Evolutionary conservation across 148 eudicot species (phyloP).

Genomic region (Arctostaphylos glauca): DNA sequence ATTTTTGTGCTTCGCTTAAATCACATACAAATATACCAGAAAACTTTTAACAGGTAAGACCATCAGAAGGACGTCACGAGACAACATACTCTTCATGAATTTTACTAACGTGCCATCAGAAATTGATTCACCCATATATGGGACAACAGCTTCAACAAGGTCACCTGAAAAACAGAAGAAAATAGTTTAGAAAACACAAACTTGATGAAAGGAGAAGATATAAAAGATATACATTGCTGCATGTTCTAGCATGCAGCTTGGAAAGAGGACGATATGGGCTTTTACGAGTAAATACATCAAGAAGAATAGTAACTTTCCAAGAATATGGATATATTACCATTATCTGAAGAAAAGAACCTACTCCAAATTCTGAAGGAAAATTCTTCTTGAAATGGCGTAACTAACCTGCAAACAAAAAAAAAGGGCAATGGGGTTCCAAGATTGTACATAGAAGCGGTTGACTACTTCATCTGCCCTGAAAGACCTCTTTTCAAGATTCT

Average conservation of each 20-base stretch:
- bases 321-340: conserved; percentile 26
- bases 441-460: not conserved
- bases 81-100: conserved; percentile 65
- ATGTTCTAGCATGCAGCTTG: not conserved
- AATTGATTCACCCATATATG: conserved; percentile 85
- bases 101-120: conserved; percentile 76
- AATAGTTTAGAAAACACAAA: not conserved
- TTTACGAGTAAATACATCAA: not conserved
- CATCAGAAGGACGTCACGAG: not conserved
- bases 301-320: not conserved
- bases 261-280: not conserved
- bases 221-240: not conserved
- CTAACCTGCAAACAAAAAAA: conserved; percentile 26
- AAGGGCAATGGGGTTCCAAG: not conserved
- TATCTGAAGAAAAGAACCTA: conserved; percentile 46
- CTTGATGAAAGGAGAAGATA: not conserved
- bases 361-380: conserved; percentile 25
- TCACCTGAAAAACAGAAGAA: conserved; percentile 41
- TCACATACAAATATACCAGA: not conserved
- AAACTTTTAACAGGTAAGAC: not conserved
- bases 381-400: conserved; percentile 20
- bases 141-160: conserved; percentile 74
- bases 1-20: not conserved
- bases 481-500: not conserved
- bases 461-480: not conserved